Percentiles rank a stretch among this genome's conserved stretches.
phyloP scores from a whole-genome alignment of 2,329 filamentous ascomycete genomes.

The Lecanicillium sp. region DNA sequence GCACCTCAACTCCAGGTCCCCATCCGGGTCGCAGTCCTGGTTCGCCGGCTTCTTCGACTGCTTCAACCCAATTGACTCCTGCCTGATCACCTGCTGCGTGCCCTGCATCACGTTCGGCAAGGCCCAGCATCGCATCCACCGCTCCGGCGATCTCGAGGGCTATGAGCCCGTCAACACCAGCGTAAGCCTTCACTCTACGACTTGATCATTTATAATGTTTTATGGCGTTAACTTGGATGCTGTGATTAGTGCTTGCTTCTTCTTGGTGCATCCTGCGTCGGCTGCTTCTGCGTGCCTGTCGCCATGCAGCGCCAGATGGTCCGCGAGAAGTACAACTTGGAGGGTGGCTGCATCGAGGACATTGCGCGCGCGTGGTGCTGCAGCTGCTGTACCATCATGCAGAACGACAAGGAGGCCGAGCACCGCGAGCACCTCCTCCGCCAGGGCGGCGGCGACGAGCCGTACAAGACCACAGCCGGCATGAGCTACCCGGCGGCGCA shows the following conservation, averaged over 20 bases:
- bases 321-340: slow-evolving; percentile 39
- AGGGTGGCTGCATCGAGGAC: slow-evolving; percentile 38
- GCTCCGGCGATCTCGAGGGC: slow-evolving; percentile 34
- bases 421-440: slow-evolving; percentile 26
- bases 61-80: slow-evolving; percentile 38
- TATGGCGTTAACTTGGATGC: too few species aligned
- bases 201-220: neutral
- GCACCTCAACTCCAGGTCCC: slow-evolving; percentile 37
- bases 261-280: slow-evolving; percentile 34
- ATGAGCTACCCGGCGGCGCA: slow-evolving; percentile 23
- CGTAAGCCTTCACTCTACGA: slow-evolving; percentile 26
- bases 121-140: slow-evolving; percentile 39
- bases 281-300: slow-evolving; percentile 36
- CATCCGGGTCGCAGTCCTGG: slow-evolving; percentile 33
- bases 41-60: slow-evolving; percentile 37
- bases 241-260: slow-evolving; percentile 36
- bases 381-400: slow-evolving; percentile 37
- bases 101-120: slow-evolving; percentile 45
- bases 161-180: slow-evolving; percentile 43
- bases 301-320: slow-evolving; percentile 40
- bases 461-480: slow-evolving; percentile 25
- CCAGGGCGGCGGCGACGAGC: slow-evolving; percentile 21
- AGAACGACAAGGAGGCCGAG: slow-evolving; percentile 42
- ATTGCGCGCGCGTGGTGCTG: slow-evolving; percentile 40
- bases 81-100: slow-evolving; percentile 39